Evolutionary conservation across 495 filamentous ascomycete genomes (phyloP).

Genomic region (Tuber borchii): DNA sequence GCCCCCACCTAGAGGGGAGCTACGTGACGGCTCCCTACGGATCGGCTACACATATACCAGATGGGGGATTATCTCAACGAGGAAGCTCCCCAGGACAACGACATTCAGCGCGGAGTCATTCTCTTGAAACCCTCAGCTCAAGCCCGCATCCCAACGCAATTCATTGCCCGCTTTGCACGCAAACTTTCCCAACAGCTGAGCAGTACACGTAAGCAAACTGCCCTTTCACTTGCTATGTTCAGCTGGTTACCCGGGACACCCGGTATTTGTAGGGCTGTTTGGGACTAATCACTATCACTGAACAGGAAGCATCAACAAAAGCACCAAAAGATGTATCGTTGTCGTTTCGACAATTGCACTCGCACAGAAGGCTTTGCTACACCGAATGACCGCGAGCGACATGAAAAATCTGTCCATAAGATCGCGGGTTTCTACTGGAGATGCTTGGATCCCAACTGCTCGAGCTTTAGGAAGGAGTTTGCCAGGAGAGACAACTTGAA

Average conservation of each 20-base stretch:
- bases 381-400: conserved; percentile 41
- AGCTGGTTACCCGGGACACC: neutral
- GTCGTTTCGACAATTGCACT: conserved; percentile 31
- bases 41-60: conserved; percentile 12
- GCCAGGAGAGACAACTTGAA: conserved; percentile 41
- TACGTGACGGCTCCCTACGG: conserved; percentile 10
- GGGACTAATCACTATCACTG: neutral
- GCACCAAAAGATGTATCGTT: conserved; percentile 39
- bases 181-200: conserved; percentile 28
- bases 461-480: conserved; percentile 41
- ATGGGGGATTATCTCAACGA: conserved; percentile 8
- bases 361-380: conserved; percentile 42
- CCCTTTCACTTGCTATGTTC: neutral
- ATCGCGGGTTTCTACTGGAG: conserved; percentile 42
- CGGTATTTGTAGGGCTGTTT: neutral
- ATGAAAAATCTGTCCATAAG: conserved; percentile 41
- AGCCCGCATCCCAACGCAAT: conserved; percentile 16
- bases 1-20: conserved; percentile 2
- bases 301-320: conserved; percentile 41
- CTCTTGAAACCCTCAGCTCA: conserved; percentile 15
- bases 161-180: conserved; percentile 25
- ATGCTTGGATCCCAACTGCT: conserved; percentile 39
- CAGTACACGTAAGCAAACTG: conserved; percentile 31
- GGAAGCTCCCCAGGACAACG: conserved; percentile 7
- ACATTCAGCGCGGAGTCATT: conserved; percentile 12